Percentiles rank a stretch among this genome's conserved stretches.
phyloP scores from a whole-genome alignment of 495 filamentous ascomycete species.

The Bryoglossum gracile region DNA sequence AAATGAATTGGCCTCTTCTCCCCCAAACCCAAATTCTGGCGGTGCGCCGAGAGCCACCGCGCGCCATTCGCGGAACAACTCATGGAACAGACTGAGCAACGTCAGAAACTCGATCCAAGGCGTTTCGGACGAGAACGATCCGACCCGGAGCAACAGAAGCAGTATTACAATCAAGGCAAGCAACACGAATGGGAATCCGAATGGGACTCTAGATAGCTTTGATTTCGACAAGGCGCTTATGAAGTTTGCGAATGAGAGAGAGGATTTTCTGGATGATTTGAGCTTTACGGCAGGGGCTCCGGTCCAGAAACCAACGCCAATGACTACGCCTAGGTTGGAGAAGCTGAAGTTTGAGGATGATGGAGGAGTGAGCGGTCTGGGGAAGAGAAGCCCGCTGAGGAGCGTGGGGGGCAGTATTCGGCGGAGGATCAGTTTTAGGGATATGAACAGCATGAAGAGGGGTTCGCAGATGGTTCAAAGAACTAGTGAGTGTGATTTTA shows the following conservation, averaged over 20 bases:
- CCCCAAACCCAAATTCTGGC: constrained; percentile 33
- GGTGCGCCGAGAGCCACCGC: constrained; percentile 45
- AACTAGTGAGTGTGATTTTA: constrained; percentile 61
- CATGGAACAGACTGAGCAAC: constrained; percentile 55
- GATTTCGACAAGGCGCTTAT: constrained; percentile 89
- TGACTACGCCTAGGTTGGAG: constrained; percentile 59
- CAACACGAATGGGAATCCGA: constrained; percentile 2
- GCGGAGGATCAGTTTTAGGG: constrained; percentile 78
- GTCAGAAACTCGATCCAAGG: constrained; percentile 58
- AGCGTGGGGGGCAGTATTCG: constrained; percentile 67
- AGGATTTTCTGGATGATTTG: constrained; percentile 88
- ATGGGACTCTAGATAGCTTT: constrained; percentile 49
- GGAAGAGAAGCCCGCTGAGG: constrained; percentile 43
- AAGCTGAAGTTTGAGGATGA: constrained; percentile 74
- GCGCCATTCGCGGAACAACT: constrained; percentile 54
- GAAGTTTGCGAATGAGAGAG: constrained; percentile 91
- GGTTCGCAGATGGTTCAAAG: constrained; percentile 67
- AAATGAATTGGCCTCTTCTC: constrained; percentile 41
- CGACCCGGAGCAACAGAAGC: constrained; percentile 77
- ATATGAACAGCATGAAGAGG: constrained; percentile 91
- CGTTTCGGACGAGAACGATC: constrained; percentile 51
- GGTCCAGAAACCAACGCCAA: constrained; percentile 56
- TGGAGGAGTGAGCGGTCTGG: constrained; percentile 35
- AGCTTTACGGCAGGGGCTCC: constrained; percentile 83
- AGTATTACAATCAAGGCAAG: constrained; percentile 66